Evolutionary conservation across 352 stramenopile genomes (phyloP).

Genomic region (Hyaloperonospora brassicae): DNA sequence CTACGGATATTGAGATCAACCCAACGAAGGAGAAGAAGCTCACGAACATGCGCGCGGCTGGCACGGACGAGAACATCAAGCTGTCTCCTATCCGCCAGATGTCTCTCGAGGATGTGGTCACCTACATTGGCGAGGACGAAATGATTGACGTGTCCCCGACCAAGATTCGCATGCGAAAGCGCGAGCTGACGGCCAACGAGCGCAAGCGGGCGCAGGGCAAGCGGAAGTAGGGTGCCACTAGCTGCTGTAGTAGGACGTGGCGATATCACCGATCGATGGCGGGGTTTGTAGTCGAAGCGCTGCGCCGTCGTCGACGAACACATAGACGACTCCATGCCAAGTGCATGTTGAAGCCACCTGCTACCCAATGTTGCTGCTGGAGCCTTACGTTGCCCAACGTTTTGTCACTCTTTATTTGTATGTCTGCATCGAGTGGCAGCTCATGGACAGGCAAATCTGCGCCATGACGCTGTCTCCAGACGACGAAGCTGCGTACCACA

Average conservation of each 20-base stretch:
- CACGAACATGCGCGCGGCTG: constrained; percentile 93
- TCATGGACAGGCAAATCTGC: background rate
- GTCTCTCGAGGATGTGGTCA: constrained; percentile 96
- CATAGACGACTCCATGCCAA: constrained; percentile 9
- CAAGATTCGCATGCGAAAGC: constrained; percentile 89
- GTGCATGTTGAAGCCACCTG: constrained; percentile 1
- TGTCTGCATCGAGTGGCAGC: no score
- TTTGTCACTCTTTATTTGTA: background rate
- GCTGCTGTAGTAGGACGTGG: background rate
- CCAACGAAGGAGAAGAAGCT: constrained; percentile 96
- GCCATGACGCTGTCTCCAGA: constrained; percentile 39
- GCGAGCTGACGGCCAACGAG: constrained; percentile 52
- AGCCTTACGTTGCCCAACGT: constrained; percentile 3
- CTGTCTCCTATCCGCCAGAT: constrained; percentile 88
- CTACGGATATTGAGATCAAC: constrained; percentile 96
- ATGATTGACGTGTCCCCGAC: constrained; percentile 96
- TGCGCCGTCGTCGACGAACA: constrained; percentile 2
- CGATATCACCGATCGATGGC: background rate
- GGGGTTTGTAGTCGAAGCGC: background rate
- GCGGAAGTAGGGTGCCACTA: constrained; percentile 44
- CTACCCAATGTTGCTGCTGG: constrained; percentile 2
- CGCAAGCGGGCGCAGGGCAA: constrained; percentile 43
- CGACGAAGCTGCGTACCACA: constrained; percentile 44
- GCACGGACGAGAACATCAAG: constrained; percentile 94
- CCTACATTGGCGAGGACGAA: constrained; percentile 96